A percentile compares a stretch with the other conserved stretches of the same genome.
Conservation (phyloP, 2,329 filamentous ascomycete genomes). For the Talaromyces sp. region DNA sequence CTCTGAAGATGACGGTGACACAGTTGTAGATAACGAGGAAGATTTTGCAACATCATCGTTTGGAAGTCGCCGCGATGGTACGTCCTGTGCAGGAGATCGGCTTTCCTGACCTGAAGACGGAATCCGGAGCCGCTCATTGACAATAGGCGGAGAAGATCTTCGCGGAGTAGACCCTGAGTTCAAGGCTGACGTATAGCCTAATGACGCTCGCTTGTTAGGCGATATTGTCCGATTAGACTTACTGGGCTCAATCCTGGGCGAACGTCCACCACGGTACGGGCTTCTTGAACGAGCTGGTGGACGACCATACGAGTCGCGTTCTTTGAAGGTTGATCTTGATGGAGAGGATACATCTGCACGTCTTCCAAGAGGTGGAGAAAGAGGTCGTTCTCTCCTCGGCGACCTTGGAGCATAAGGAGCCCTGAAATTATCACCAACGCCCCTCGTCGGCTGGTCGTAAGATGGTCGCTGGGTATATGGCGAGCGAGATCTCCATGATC, state of each 20-base stretch:
- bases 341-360: conserved; percentile 6
- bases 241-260: conserved; percentile 48
- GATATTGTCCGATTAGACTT: conserved; percentile 58
- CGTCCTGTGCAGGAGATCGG: conserved; percentile 13
- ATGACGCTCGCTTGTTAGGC: conserved; percentile 39
- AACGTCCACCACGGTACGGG: conserved; percentile 52
- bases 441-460: conserved; percentile 34
- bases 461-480: conserved; percentile 36
- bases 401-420: conserved; percentile 33
- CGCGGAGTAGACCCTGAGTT: conserved; percentile 59
- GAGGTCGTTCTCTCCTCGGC: conserved; percentile 35
- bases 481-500: conserved; percentile 42
- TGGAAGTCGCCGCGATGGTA: background rate
- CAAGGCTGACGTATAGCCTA: conserved; percentile 52
- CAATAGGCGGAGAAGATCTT: conserved; percentile 60
- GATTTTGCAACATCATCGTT: conserved; percentile 7
- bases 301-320: conserved; percentile 37
- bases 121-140: conserved; percentile 46
- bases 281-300: conserved; percentile 52
- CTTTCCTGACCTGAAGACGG: conserved; percentile 35
- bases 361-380: conserved; percentile 24
- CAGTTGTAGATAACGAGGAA: conserved; percentile 3
- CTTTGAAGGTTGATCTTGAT: conserved; percentile 23
- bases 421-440: conserved; percentile 39
- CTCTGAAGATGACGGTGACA: conserved; percentile 3